A percentile compares a stretch with the other conserved stretches of the same genome.
Conservation (phyloP, 208 protist species). For the Eutreptiella sp. region DNA sequence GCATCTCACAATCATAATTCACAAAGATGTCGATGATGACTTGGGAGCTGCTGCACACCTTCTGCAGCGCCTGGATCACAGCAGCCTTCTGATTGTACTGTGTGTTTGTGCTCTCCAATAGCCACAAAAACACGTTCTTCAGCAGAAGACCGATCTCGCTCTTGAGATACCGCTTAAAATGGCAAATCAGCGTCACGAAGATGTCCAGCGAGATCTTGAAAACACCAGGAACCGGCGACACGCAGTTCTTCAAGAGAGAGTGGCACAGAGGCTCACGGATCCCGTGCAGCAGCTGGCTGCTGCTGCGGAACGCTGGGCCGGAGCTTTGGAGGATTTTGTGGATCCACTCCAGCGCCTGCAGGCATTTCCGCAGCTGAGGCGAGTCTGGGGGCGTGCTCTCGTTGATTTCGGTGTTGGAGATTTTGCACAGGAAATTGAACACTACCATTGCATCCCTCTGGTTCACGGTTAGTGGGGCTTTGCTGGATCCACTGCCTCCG, state of each 20-base stretch:
- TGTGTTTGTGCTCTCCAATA: constrained; percentile 79
- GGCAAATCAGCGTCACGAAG: constrained; percentile 52
- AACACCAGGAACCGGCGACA: constrained; percentile 64
- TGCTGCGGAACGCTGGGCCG: constrained; percentile 72
- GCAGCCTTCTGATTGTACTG: constrained; percentile 70
- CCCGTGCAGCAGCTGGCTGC: constrained; percentile 50
- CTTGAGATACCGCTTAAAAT: constrained; percentile 77
- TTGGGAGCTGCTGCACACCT: constrained; percentile 51
- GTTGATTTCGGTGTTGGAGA: constrained; percentile 46
- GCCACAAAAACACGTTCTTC: constrained; percentile 72
- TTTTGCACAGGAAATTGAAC: constrained; percentile 50
- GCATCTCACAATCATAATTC: constrained; percentile 79
- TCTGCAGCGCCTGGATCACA: constrained; percentile 66
- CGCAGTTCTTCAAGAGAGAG: constrained; percentile 77
- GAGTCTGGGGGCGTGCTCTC: constrained; percentile 37
- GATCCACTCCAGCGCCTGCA: constrained; percentile 57
- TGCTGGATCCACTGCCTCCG: too few species aligned
- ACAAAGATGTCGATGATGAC: constrained; percentile 61
- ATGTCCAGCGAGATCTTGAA: constrained; percentile 52
- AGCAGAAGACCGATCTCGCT: constrained; percentile 85
- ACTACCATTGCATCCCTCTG: constrained; percentile 45
- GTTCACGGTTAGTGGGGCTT: too few species aligned
- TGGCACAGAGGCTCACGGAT: constrained; percentile 67
- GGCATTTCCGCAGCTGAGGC: constrained; percentile 50
- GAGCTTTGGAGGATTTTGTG: constrained; percentile 61